Base-by-base conservation (phyloP, 108 stramenopile species). In the Cylindrotheca closterium region DNA sequence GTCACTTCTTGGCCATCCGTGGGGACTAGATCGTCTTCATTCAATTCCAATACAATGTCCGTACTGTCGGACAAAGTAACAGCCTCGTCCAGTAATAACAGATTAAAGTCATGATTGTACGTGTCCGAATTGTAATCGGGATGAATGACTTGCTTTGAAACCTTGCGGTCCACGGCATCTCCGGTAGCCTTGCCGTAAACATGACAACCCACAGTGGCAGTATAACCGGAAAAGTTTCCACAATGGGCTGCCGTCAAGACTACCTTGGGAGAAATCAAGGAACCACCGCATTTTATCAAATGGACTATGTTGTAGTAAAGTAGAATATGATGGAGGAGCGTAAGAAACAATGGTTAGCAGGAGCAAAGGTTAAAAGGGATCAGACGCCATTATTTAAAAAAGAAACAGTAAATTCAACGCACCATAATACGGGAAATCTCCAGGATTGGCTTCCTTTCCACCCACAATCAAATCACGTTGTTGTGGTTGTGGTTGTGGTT, bases 241-340 rank as follows among this genome's bases (percentile, higher is more conserved):
- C 80, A 81, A 32, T 81, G 80, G 0, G 73, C 80, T 19, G 79
- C 80, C 1, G 71, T 70, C 26, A 81, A 42, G 3, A 81, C 65
- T 2, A 77, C 71, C 48, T 77, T 61, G 0, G 60, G 57, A 2
- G 80, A 67, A 29, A 81, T 74, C 47, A 81, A 51, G 10, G 75
- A 49, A 21, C 76, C 75, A 19, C 76, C 80, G 42, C 80, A 81
- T 23, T 33, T 26, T 4, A 2, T 1, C 51, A 66, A 65, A 45
- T 79, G 68, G n/a, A 59, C 56, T 50, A n/a, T 1, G 0, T 0
- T 18, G 17, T 15, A n/a, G n/a, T n/a, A n/a, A n/a, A n/a, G n/a
- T n/a, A n/a, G n/a, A n/a, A n/a, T n/a, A n/a, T n/a, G n/a, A n/a
- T n/a, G n/a, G n/a, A n/a, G n/a, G n/a, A n/a, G n/a, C n/a, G n/a